These are phyloP conservation scores for Coniosporium apollinis DNA, from an alignment of 495 filamentous ascomycete species.

Conservation along the genomic window DNA sequence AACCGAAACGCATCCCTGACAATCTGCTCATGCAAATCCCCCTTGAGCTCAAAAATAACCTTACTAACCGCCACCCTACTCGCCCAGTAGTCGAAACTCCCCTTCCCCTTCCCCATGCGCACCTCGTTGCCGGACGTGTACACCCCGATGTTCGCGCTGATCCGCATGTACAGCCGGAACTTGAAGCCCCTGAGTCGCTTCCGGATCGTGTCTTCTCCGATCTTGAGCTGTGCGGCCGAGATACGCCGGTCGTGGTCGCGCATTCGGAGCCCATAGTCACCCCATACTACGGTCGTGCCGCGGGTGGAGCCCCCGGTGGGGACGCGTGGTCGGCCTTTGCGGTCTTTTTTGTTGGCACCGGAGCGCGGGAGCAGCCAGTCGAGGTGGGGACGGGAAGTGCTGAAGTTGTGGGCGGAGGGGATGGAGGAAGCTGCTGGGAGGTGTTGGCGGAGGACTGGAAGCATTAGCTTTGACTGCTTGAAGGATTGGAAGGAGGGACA, in stretches of 20 bases:
- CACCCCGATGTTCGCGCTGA: slow-evolving; percentile 71
- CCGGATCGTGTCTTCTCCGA: slow-evolving; percentile 86
- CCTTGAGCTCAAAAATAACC: slow-evolving; percentile 82
- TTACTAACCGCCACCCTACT: slow-evolving; percentile 71
- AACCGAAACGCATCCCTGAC: slow-evolving; percentile 86
- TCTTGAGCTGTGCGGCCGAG: slow-evolving; percentile 68
- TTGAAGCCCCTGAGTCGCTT: slow-evolving; percentile 75
- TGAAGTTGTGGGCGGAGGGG: slow-evolving; percentile 41
- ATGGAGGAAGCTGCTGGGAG: slow-evolving; percentile 6
- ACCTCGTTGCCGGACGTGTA: slow-evolving; percentile 87
- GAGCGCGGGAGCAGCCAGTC: slow-evolving; percentile 72
- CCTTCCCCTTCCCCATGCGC: slow-evolving; percentile 98
- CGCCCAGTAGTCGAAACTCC: slow-evolving; percentile 93
- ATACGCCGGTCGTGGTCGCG: slow-evolving; percentile 83
- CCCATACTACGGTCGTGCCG: slow-evolving; percentile 91
- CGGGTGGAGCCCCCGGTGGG: slow-evolving; percentile 78
- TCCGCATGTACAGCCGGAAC: slow-evolving; percentile 78
- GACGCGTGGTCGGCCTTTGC: slow-evolving; percentile 77
- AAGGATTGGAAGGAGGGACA: too few species aligned
- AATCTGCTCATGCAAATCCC: slow-evolving; percentile 84
- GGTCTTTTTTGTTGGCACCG: slow-evolving; percentile 62
- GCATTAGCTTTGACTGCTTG: slow-evolving; percentile 4
- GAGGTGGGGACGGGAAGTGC: slow-evolving; percentile 42
- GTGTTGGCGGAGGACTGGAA: slow-evolving; percentile 14
- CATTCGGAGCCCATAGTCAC: slow-evolving; percentile 90